A percentile compares a stretch with the other conserved stretches of the same genome.
These are phyloP conservation scores for Neurospora intermedia DNA, from an alignment of 495 filamentous ascomycete species.

Conservation along the genomic window DNA sequence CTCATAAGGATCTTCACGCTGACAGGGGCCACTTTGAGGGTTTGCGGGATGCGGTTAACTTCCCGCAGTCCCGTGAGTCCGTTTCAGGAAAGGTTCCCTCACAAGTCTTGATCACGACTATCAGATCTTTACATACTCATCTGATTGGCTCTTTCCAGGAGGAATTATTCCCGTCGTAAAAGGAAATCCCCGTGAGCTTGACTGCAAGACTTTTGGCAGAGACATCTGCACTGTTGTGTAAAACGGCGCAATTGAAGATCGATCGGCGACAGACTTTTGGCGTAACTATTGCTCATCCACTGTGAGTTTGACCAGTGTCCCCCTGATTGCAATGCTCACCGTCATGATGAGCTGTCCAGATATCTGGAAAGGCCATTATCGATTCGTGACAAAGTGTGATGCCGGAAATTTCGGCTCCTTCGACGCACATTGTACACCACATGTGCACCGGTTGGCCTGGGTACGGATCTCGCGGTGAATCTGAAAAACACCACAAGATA, in stretches of 20 bases:
- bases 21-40: not conserved
- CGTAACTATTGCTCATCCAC: not conserved
- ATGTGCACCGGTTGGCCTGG: not conserved
- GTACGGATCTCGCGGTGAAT: not conserved
- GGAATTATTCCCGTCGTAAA: not conserved
- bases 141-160: not conserved
- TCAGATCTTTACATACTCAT: not conserved
- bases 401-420: not conserved
- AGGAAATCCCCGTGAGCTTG: not conserved
- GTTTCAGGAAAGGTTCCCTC: not conserved
- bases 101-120: not conserved
- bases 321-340: not conserved
- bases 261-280: not conserved
- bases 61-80: not conserved
- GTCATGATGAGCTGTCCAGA: not conserved
- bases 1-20: not conserved
- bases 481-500: not conserved
- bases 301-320: not conserved
- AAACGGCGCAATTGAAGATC: not conserved
- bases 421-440: not conserved
- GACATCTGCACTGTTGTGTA: not conserved
- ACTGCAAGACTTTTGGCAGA: not conserved
- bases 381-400: not conserved
- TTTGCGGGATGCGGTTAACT: not conserved
- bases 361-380: not conserved